Conservation (phyloP, 2,329 filamentous ascomycete species). For the Westerdykella ornata region DNA sequence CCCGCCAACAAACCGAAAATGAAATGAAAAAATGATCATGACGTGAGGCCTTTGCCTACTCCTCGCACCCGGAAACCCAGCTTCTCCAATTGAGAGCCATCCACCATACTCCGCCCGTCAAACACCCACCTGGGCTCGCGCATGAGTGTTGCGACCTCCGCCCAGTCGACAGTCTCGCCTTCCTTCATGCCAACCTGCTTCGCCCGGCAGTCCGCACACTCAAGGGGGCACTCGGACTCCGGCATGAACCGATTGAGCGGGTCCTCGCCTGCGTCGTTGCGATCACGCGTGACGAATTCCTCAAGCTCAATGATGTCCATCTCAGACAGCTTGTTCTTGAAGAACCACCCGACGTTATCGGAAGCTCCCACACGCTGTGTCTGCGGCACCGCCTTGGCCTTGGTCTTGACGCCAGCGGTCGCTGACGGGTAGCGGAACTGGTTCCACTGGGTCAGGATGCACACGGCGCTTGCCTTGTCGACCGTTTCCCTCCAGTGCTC, state of each 20-base stretch:
- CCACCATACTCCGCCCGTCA: constrained; percentile 34
- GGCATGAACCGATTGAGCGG: background rate
- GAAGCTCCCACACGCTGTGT: constrained; percentile 6
- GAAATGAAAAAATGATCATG: no score
- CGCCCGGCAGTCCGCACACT: background rate
- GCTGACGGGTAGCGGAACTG: constrained; percentile 7
- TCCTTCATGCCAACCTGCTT: no score
- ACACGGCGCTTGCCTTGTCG: constrained; percentile 3
- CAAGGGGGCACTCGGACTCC: background rate
- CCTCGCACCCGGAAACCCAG: constrained; percentile 32
- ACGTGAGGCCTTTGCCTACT: no score
- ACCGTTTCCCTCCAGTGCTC: background rate
- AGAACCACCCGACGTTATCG: background rate
- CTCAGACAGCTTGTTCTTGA: constrained; percentile 4
- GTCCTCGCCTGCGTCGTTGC: background rate
- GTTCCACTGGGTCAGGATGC: constrained; percentile 9
- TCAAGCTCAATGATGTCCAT: constrained; percentile 4
- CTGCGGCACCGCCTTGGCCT: constrained; percentile 11
- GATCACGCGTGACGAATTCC: background rate
- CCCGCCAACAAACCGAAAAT: no score
- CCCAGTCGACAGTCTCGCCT: constrained; percentile 31
- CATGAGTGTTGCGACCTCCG: constrained; percentile 26
- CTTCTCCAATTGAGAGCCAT: constrained; percentile 21
- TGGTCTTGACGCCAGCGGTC: background rate
- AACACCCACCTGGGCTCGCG: constrained; percentile 31